Base-by-base conservation (phyloP, 768 basidiomycete genomes). In the Phylloporus sp. region DNA sequence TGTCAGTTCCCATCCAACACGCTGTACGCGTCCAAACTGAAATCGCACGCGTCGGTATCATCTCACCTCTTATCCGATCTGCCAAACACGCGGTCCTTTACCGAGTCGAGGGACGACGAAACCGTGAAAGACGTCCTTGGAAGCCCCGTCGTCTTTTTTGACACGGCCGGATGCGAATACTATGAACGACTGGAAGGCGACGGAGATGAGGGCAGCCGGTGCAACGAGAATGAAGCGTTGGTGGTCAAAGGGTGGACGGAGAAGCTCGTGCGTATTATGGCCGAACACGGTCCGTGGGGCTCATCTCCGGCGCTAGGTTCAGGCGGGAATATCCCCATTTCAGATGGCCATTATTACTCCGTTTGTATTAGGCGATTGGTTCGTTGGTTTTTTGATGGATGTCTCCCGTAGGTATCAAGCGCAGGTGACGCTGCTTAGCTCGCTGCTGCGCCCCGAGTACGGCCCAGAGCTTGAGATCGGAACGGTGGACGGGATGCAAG, bases 401-500 rank as follows among this genome's bases (percentile, higher is more conserved):
- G 20, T 23, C 45, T 22, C 10, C 20, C 41, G 6, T 29, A 64
- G 89, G 45, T 95, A 99, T 70, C 93, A 97, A 73, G 91, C 94
- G 0, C 97, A 99, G 68, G 95, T 98, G 4, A 81, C 87, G 3
- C 76, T 94, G 1, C 74, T 98, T 34, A 81, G 90, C 0, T 84
- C 86, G 0, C 72, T 92, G 38, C 72, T 99, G 18, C 82, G 87
- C 22, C 83, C 86, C 0, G 65, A 72, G n/a, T 78, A 88, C 59
- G 88, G 87, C 0, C 67, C 74, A 0, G 72, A 73, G 23, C 77
- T 98, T 1, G 94, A 97, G 59, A 91, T 97, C 39, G 97, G 95
- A 1, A 91, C 88, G 0, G 94, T 98, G 1, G 97, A 98, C 63
- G 93, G 94, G 0, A 90, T 97, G 85, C 97, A 99, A 73, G 95